Evolutionary conservation across 2,329 filamentous ascomycete species (phyloP), one percentile per base, ranked within the genome.

Genomic region (Claviceps pusilla): DNA sequence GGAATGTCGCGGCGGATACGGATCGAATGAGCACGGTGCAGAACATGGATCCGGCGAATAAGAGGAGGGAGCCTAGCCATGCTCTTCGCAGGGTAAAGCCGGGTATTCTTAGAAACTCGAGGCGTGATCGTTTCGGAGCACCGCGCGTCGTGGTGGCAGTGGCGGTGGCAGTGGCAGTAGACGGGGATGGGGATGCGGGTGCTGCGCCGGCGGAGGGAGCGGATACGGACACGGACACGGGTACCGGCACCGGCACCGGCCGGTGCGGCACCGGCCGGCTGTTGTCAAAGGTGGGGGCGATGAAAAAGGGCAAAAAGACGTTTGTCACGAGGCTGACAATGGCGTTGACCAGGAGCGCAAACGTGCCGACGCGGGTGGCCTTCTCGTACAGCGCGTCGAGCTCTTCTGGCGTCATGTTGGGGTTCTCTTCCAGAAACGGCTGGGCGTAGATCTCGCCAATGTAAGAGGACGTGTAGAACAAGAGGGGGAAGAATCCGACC

Each of bases 391-490:
- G 76, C 51, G 75, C 70, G 63, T 95, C 84, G 56, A 96, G 81
- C 62, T 96, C 83, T 16, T 78, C 76, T 0, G 84, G 78, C 0
- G 83, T 79, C 75, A 95, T 84, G 65, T 91, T 71, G 0, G 89
- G 89, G 60, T 95, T 86, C 52, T 79, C 73, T 59, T 82, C 76
- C 52, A 96, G 83, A 60, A 79, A 86, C 0, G 89, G 89, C 64
- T 95, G 85, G 19, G 89, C 86, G 62, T 95, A 95, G 55, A 97
- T 87, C 65, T 95, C 89, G 57, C 87, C 90, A 60, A 96, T 86
- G 67, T 93, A 97, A 19, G 89, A 94, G 1, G 89, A 95, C 5
- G 89, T 89, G 72, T 97, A 97, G 71, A 95, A 96, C 3, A 97
- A 76, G 67, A 95, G 89, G 1, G 90, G 90, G 63, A 96, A 97